phyloP scores from a whole-genome alignment of 352 stramenopile species.

The Halophytophthora batemanensis region DNA sequence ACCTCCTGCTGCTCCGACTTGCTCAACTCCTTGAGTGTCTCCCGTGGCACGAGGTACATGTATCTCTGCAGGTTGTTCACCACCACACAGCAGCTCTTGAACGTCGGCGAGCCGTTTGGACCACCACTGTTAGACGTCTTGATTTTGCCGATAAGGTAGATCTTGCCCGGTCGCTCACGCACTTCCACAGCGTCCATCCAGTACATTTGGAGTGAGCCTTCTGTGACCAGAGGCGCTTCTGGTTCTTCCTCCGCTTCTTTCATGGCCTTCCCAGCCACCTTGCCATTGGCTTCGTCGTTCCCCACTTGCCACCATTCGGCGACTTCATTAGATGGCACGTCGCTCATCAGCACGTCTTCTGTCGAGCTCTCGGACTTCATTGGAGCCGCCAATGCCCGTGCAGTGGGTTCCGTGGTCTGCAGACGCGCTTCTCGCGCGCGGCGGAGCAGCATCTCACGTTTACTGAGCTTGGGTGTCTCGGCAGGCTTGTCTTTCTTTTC shows the following conservation, averaged over 20 bases:
- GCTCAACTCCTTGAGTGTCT: conserved; percentile 84
- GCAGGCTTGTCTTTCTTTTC: conserved; percentile 11
- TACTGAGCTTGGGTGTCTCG: conserved; percentile 42
- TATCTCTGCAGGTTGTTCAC: conserved; percentile 95
- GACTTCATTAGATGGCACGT: conserved; percentile 86
- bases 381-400: conserved; percentile 43
- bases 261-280: conserved; percentile 18
- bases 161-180: conserved; percentile 89
- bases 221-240: conserved; percentile 30
- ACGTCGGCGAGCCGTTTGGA: conserved; percentile 43
- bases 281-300: conserved; percentile 16
- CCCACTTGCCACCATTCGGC: conserved; percentile 78
- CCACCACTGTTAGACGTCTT: conserved; percentile 34
- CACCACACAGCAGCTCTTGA: conserved; percentile 94
- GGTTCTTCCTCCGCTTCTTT: conserved; percentile 21
- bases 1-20: conserved; percentile 85
- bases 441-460: conserved; percentile 72
- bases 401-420: conserved; percentile 60
- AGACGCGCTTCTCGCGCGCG: conserved; percentile 57
- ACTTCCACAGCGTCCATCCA: conserved; percentile 97
- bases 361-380: conserved; percentile 21
- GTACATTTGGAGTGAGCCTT: conserved; percentile 92
- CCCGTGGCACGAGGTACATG: conserved; percentile 91
- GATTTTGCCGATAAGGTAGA: conserved; percentile 98
- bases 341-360: conserved; percentile 20